Conservation (phyloP, 129 eudicot species). For the Saposhnikovia divaricata region DNA sequence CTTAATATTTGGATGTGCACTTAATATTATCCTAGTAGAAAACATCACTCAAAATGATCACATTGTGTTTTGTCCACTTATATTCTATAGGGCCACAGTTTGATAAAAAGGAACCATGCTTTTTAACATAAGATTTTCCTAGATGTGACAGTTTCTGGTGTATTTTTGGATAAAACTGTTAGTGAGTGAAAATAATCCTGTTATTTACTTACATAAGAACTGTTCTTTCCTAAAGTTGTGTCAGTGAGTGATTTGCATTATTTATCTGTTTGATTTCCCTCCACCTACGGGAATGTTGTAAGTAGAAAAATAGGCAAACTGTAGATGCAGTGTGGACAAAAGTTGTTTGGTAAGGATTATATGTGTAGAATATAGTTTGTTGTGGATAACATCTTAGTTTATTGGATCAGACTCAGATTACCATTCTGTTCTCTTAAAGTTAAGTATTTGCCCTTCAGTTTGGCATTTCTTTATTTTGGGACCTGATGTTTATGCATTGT, state of each 20-base stretch:
- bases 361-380: slow-evolving; percentile 3
- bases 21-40: not conserved
- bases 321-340: not conserved
- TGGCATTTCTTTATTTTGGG: not conserved
- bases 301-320: not conserved
- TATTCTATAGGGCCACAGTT: not conserved
- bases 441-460: not conserved
- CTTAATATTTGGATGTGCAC: not conserved
- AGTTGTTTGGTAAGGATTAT: not conserved
- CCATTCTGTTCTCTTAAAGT: not conserved
- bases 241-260: not conserved
- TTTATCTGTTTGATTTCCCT: not conserved
- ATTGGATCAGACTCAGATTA: slow-evolving; percentile 9
- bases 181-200: not conserved
- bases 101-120: slow-evolving; percentile 7
- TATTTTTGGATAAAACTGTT: slow-evolving; percentile 2
- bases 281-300: not conserved
- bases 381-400: not conserved
- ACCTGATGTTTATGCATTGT: not conserved
- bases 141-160: not conserved
- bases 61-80: slow-evolving; percentile 7
- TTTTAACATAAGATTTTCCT: not conserved
- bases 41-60: not conserved
- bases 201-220: not conserved
- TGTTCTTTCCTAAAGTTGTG: not conserved